Conservation (phyloP, 2,329 filamentous ascomycete species). For the Exserohilum rostratum region DNA sequence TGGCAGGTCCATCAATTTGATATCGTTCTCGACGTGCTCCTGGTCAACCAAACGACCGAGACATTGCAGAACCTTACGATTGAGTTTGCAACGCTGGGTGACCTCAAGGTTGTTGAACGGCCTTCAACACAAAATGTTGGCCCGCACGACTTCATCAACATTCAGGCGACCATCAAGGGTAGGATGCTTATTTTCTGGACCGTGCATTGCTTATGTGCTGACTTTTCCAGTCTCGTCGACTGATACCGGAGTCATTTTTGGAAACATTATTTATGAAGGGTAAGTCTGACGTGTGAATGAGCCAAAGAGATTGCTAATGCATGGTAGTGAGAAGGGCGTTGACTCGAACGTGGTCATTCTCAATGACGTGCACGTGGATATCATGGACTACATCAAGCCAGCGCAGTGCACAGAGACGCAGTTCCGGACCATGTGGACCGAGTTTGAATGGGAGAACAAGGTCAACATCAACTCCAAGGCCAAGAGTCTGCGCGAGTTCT, state of each 20-base stretch:
- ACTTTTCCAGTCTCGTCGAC: slow-evolving; percentile 77
- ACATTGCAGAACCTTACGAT: slow-evolving; percentile 96
- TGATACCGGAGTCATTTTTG: slow-evolving; percentile 97
- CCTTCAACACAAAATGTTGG: slow-evolving; percentile 95
- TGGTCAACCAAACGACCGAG: slow-evolving; percentile 96
- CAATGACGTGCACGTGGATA: slow-evolving; percentile 97
- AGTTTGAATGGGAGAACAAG: slow-evolving; percentile 99
- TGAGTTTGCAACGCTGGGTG: slow-evolving; percentile 96
- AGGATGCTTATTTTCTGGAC: slow-evolving; percentile 57
- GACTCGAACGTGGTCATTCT: slow-evolving; percentile 92
- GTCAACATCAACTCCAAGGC: slow-evolving; percentile 99
- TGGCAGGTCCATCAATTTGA: slow-evolving; percentile 85
- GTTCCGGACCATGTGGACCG: slow-evolving; percentile 99
- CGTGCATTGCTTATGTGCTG: slow-evolving; percentile 4
- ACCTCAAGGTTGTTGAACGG: slow-evolving; percentile 96
- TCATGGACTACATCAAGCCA: slow-evolving; percentile 99
- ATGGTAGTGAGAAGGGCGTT: slow-evolving; percentile 67
- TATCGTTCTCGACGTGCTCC: slow-evolving; percentile 91
- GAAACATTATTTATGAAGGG: slow-evolving; percentile 97
- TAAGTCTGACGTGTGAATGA: slow-evolving; percentile 2
- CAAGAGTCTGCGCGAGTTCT: slow-evolving; percentile 87
- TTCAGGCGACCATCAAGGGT: slow-evolving; percentile 98
- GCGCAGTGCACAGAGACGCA: slow-evolving; percentile 96
- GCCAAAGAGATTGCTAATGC: slow-evolving; percentile 58
- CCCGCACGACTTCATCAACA: slow-evolving; percentile 95